Percentiles rank a stretch among this genome's conserved stretches.
phyloP scores from a whole-genome alignment of 2,329 filamentous ascomycete species.

The Myriosclerotinia scirpicola region DNA sequence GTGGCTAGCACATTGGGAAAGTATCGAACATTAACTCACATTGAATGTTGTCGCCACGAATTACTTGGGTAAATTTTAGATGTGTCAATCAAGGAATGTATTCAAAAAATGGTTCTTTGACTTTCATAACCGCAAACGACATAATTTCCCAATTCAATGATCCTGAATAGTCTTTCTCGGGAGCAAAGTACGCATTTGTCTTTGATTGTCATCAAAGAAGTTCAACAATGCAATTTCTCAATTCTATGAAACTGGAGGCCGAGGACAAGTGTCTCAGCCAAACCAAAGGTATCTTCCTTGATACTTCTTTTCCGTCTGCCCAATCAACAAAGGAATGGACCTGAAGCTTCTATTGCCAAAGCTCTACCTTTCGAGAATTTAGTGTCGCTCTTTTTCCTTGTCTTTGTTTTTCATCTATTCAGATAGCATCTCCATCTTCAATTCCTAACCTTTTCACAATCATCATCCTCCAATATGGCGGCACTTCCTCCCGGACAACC shows the following conservation, averaged over 20 bases:
- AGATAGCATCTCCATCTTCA: conserved; percentile 11
- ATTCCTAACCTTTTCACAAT: background rate
- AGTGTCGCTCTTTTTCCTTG: background rate
- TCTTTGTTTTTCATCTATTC: background rate
- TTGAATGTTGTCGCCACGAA: background rate
- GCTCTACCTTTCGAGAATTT: background rate
- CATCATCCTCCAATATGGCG: conserved; percentile 13
- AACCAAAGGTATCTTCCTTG: background rate
- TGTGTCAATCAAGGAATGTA: conserved; percentile 6
- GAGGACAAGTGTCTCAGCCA: conserved; percentile 3
- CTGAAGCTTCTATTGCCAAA: background rate
- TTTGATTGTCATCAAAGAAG: background rate
- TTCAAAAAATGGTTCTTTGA: conserved; percentile 8
- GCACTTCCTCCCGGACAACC: background rate
- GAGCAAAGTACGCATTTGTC: background rate
- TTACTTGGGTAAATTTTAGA: background rate
- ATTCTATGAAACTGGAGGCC: background rate
- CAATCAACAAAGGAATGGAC: conserved; percentile 10
- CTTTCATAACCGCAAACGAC: conserved; percentile 13
- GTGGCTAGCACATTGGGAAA: too few species aligned
- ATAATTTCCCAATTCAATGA: background rate
- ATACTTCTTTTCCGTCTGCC: background rate
- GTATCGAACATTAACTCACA: too few species aligned
- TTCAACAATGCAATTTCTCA: conserved; percentile 8
- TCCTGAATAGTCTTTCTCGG: background rate